Evolutionary conservation across 805 yeast species (phyloP).

Genomic region (Saccharomycopsis synnaedendra): DNA sequence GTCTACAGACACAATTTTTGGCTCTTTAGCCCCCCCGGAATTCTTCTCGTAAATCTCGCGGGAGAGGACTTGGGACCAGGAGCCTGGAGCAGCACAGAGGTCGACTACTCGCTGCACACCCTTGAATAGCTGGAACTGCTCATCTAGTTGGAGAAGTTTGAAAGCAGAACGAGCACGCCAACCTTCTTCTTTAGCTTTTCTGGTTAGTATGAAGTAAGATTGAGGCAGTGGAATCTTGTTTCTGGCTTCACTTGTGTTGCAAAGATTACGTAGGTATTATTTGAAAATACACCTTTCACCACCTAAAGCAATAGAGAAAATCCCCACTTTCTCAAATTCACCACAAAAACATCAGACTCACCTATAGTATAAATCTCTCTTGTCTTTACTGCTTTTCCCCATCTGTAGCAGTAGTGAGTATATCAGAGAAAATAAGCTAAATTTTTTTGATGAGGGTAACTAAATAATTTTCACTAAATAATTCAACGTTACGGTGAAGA

Average conservation of each 20-base stretch:
- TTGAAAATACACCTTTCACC: no score
- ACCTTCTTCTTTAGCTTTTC: constrained; percentile 96
- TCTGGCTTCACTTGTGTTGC: no score
- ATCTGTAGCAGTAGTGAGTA: constrained; percentile 25
- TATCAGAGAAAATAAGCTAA: no score
- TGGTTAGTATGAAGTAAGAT: constrained; percentile 11
- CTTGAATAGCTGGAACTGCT: constrained; percentile 73
- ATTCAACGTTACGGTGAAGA: no score
- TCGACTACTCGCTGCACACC: constrained; percentile 79
- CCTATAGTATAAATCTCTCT: constrained; percentile 76
- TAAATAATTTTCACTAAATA: no score
- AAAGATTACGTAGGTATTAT: no score
- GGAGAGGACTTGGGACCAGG: constrained; percentile 94
- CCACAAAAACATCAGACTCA: constrained; percentile 13
- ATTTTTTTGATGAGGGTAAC: no score
- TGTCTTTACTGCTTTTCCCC: constrained; percentile 95
- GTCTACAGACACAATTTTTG: constrained; percentile 88
- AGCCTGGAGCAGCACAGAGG: constrained; percentile 96
- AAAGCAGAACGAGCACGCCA: constrained; percentile 97
- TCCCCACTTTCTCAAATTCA: not conserved
- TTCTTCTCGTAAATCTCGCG: constrained; percentile 43
- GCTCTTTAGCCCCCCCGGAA: constrained; percentile 25
- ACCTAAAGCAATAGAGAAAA: no score
- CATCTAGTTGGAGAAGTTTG: constrained; percentile 81
- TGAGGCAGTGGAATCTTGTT: no score